Conservation (phyloP, 2,329 filamentous ascomycete genomes). For the Aspergillus carbonarius region DNA sequence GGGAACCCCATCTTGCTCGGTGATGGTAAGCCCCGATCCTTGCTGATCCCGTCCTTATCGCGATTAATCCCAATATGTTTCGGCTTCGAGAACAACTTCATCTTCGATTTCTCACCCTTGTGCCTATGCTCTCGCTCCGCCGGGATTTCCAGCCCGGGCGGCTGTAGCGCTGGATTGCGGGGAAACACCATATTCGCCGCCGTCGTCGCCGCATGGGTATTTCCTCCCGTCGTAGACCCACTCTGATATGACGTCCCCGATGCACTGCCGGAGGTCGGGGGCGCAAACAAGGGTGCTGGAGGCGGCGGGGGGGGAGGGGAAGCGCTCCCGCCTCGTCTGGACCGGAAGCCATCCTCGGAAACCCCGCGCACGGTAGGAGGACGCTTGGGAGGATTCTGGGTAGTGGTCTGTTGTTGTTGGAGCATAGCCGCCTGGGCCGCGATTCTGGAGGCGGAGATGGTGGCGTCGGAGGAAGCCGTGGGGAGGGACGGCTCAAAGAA, state of each 20-base stretch:
- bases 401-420: constrained; percentile 33
- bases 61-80: constrained; percentile 64
- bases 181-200: constrained; percentile 65
- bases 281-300: constrained; percentile 25
- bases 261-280: constrained; percentile 20
- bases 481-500: constrained; percentile 67
- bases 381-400: constrained; percentile 51
- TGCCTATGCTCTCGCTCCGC: constrained; percentile 49
- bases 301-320: constrained; percentile 36
- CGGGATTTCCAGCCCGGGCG: constrained; percentile 28
- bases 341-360: constrained; percentile 33
- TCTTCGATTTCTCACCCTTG: constrained; percentile 62
- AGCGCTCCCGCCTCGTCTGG: constrained; percentile 33
- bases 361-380: constrained; percentile 52
- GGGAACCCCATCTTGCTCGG: constrained; percentile 56
- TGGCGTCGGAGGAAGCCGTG: constrained; percentile 49
- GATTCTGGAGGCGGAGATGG: constrained; percentile 61
- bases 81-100: constrained; percentile 68
- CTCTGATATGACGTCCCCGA: constrained; percentile 48
- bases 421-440: constrained; percentile 68
- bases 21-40: constrained; percentile 56
- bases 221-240: constrained; percentile 49
- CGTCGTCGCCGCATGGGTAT: constrained; percentile 57
- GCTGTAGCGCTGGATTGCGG: constrained; percentile 43
- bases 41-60: constrained; percentile 51